These are phyloP conservation scores for Monilinia polystroma DNA, from an alignment of 2,329 filamentous ascomycete species.

Conservation along the genomic window DNA sequence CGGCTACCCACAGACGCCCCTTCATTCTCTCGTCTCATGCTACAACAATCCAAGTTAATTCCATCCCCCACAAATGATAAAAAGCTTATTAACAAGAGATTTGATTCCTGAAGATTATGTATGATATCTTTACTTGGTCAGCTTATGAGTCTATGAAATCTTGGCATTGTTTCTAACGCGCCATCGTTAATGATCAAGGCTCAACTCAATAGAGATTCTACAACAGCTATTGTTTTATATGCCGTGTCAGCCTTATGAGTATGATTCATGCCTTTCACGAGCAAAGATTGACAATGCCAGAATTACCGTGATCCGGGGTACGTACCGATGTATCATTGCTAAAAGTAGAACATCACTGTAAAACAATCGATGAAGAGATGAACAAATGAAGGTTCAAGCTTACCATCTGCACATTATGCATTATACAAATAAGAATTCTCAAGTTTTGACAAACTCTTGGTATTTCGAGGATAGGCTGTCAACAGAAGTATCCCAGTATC, in stretches of 20 bases:
- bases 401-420: slow-evolving; percentile 11
- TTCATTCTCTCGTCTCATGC: slow-evolving; percentile 11
- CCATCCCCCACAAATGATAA: background rate
- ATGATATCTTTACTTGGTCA: slow-evolving; percentile 12
- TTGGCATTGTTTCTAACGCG: background rate
- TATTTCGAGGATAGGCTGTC: background rate
- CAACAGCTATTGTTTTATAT: slow-evolving; percentile 21
- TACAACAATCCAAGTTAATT: slow-evolving; percentile 13
- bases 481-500: slow-evolving; percentile 16
- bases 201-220: slow-evolving; percentile 1
- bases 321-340: background rate
- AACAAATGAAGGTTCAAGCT: slow-evolving; percentile 9
- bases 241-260: slow-evolving; percentile 20
- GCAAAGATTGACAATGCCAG: background rate
- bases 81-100: background rate
- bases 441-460: background rate
- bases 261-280: slow-evolving; percentile 19
- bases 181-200: background rate
- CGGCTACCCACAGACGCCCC: slow-evolving; percentile 20
- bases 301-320: slow-evolving; percentile 5
- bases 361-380: slow-evolving; percentile 18
- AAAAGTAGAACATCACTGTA: slow-evolving; percentile 8
- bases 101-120: background rate
- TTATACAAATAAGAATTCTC: slow-evolving; percentile 1
- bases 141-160: background rate